Evolutionary conservation across 306 rosid genomes (phyloP).

Genomic region (Vicia villosa): DNA sequence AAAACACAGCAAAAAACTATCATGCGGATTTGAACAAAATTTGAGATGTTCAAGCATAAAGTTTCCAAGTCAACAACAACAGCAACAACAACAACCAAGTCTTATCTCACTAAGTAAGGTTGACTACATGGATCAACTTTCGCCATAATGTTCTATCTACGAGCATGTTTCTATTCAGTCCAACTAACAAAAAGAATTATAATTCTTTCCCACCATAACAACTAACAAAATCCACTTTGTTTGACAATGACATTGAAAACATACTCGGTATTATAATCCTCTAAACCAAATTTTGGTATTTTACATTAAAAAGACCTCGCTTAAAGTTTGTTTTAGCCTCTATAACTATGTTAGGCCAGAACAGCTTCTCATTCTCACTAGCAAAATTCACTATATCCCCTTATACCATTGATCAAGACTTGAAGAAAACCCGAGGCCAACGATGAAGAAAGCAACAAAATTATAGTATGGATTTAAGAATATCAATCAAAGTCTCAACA

Average conservation of each 20-base stretch:
- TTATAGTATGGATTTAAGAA: not conserved
- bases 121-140: too few relatives aligned
- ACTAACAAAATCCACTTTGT: not conserved
- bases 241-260: not conserved
- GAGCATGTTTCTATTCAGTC: too few relatives aligned
- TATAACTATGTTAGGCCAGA: not conserved
- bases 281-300: not conserved
- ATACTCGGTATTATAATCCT: not conserved
- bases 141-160: too few relatives aligned
- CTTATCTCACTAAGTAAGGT: too few relatives aligned
- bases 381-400: constrained; percentile 11
- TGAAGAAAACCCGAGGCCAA: constrained; percentile 12
- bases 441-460: constrained; percentile 9
- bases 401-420: constrained; percentile 24
- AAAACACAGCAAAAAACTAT: not conserved
- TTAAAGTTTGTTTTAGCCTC: not conserved
- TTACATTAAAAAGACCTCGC: not conserved
- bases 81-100: too few relatives aligned
- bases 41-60: not conserved
- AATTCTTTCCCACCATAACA: not conserved
- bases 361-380: constrained; percentile 17
- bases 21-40: not conserved
- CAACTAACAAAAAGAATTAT: not conserved
- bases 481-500: constrained; percentile 12
- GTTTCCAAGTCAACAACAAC: not conserved